These are phyloP conservation scores for Protostelium mycophagum DNA, from an alignment of 78 protist species.

Conservation along the genomic window DNA sequence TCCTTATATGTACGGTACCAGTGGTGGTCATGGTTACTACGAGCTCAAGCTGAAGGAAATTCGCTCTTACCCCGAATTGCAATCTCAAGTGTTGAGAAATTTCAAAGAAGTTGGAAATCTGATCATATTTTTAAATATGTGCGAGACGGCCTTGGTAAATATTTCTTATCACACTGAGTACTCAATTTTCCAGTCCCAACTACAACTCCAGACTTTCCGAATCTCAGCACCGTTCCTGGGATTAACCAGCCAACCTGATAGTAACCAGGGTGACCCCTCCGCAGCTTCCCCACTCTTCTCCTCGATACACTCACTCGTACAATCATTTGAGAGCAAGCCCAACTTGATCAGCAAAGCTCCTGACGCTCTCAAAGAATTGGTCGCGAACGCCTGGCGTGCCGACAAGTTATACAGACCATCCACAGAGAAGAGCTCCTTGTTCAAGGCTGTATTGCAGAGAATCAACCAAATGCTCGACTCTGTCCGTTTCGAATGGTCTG, in stretches of 20 bases:
- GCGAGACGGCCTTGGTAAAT: slow-evolving; percentile 66
- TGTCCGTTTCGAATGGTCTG: slow-evolving; percentile 63
- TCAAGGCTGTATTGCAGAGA: slow-evolving; percentile 26
- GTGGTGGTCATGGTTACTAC: slow-evolving; percentile 71
- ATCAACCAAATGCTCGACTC: slow-evolving; percentile 44
- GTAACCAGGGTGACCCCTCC: slow-evolving; percentile 33
- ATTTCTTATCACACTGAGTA: background rate
- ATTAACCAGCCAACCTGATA: slow-evolving; percentile 17
- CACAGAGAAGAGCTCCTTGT: slow-evolving; percentile 32
- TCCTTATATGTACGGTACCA: slow-evolving; percentile 62
- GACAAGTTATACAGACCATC: slow-evolving; percentile 64
- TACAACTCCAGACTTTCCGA: slow-evolving; percentile 8
- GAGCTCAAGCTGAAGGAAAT: slow-evolving; percentile 48
- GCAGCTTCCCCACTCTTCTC: slow-evolving; percentile 35
- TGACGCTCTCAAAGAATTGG: slow-evolving; percentile 25
- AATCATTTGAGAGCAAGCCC: slow-evolving; percentile 33
- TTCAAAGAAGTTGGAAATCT: slow-evolving; percentile 81
- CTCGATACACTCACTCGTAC: slow-evolving; percentile 26
- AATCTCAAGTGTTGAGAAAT: slow-evolving; percentile 73
- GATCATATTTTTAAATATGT: slow-evolving; percentile 37
- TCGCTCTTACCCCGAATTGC: slow-evolving; percentile 61
- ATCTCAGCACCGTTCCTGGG: slow-evolving; percentile 63
- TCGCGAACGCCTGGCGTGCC: slow-evolving; percentile 52
- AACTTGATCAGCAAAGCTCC: slow-evolving; percentile 23
- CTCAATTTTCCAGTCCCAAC: no score